Evolutionary conservation across 495 filamentous ascomycete genomes (phyloP), one percentile per base, ranked within the genome.

Genomic region (Astrothelium subdiscretum): DNA sequence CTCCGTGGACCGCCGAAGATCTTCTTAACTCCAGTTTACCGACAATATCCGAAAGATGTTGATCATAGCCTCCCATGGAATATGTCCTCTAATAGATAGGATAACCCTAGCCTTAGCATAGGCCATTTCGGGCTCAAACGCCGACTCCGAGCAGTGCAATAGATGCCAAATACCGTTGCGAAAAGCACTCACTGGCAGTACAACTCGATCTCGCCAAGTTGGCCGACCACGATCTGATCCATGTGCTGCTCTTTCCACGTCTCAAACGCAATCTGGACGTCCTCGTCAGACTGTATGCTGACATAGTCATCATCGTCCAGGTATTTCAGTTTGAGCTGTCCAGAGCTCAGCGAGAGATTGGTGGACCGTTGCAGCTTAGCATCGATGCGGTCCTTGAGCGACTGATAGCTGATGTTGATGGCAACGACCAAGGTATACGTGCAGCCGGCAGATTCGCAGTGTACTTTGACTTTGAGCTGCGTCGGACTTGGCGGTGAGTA

Each of bases 321-420:
- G 73, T 97, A 98, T 62, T 89, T 88, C 52, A 98, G 74, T 72
- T 88, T 87, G 64, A 95, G 81, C 58, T 84, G 85, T 62, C 89
- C 88, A 67, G 80, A 82, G 62, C 84, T 83, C 68, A 96, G 91
- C 18, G 87, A 89, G 65, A 86, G 85, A 66, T 81, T 86, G 10
- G 90, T 92, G 65, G 89, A 87, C 51, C 90, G 83, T 42, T 85
- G 86, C 66, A 98, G 81, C 74, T 97, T 97, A 26, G 88, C 88
- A 72, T 97, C 95, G 69, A 98, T 97, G n/a, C 94, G 90, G 69
- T 97, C 92, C 57, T 90, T 89, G 26, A 98, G 79, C 31, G 89
- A 91, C 57, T 91, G 88, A 75, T 95, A 96, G 52, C 88, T 83
- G 68, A 97, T 98, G 68, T 91, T 94, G 76, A 87, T 92, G 24